Base-by-base conservation (phyloP, 176 grass and related monocot genomes). In the Thalia dealbata region DNA sequence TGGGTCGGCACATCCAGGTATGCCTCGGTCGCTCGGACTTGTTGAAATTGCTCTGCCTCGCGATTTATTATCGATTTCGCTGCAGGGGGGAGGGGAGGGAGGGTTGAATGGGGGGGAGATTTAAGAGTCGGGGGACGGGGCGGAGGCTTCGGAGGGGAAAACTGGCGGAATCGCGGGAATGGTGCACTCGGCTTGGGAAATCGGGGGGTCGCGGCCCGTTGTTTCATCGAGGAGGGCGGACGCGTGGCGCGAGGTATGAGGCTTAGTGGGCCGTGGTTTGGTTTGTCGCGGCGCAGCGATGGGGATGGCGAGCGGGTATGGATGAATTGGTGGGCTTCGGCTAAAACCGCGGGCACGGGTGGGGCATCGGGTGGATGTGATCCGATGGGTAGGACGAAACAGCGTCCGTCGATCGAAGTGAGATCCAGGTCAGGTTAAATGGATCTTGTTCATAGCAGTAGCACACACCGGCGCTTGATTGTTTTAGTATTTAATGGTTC, bases 1-100 rank as follows among this genome's bases (percentile, higher is more conserved):
- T 10, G 6, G 46, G 30, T 72, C 70, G 44, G 70, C 45, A 72
- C 69, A 72, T 72, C 65, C 27, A 42, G 35, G 38, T 68, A 45
- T n/a, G 45, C 11, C 3, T 68, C 65, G 14, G n/a, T 12, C 8
- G 42, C 16, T 7, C 18, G 25, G 9, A 10, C 12, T 64, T 29
- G n/a, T 64, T 64, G 3, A 0, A 64, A 30, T 64, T 64, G 10
- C 27, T 64, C 32, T 64, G 10, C 27, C 32, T 28, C 28, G 2
- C 11, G 22, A 14, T 35, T 64, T 14, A 0, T 13, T 15, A 30
- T 7, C 12, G 12, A 16, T 15, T 64, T 16, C 14, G 26, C 15
- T 6, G 41, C 10, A 48, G 21, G 1, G 1, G 41, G 38, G 23
- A 25, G 19, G 41, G 41, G 19, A 1, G 11, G 67, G 22, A 23